Base-by-base conservation (phyloP, 345 rosid genomes). In the Camelina neglecta region DNA sequence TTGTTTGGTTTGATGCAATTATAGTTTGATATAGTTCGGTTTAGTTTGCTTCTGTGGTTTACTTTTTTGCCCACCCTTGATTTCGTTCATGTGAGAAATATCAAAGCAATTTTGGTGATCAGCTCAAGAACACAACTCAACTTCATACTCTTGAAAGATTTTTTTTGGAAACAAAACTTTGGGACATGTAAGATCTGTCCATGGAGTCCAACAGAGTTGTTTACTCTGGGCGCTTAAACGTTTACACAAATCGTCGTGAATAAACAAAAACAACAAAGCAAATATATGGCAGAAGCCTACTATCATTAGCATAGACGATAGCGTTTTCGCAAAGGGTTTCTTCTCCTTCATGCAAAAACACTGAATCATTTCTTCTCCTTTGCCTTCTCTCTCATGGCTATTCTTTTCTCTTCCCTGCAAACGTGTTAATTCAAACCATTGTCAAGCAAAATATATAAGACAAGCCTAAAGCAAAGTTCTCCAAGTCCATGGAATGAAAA, bases 341-440 rank as follows among this genome's bases (percentile, higher is more conserved):
- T 21, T 47, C 60, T 49, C 47, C 20, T 12, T 49, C 41, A 54
- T 62, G 75, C 75, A 53, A 33, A 36, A 64, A 66, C 47, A 39
- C 29, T 72, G 49, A 66, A 58, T 78, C 60, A 72, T 54, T 54
- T 53, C 71, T 59, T 66, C 73, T 7, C 42, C 73, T 78, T 72
- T 26, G 62, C 21, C 57, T 75, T 77, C 75, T 56, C 80, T 74
- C 93, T 83, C 70, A 82, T 50, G 65, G 84, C 76, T 60, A n/a
- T 69, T 76, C 97, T 86, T 85, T 89, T 93, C 83, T 88, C 93
- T 80, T 90, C 98, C 78, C 93, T 90, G 84, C 84, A 81, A 65
- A 41, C 10, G 69, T 63, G 47, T 55, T 10, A 5, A 49, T 7
- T 39, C 42, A 67, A 39, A 21, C 5, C 31, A 38, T 38, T 62